Evolutionary conservation across 805 yeast species (phyloP), one percentile per base, ranked within the genome.

Genomic region (Kregervanrija fluxuum): DNA sequence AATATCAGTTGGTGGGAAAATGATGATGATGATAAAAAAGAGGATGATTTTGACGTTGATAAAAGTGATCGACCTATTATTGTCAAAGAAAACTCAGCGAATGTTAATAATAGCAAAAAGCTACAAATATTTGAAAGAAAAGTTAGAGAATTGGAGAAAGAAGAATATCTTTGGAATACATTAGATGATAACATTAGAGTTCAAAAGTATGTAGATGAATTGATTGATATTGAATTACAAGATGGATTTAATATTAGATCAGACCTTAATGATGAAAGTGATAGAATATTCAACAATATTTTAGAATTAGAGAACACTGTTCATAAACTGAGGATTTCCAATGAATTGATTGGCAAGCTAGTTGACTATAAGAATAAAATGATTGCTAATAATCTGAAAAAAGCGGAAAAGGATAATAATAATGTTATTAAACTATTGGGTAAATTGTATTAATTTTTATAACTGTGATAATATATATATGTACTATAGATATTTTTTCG

Each of bases 1-100:
- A 66, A 75, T 41, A 77, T 84, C 3, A 78, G 83, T 55, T 85
- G 93, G 95, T 81, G 82, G 73, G 69, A 67, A 42, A 60, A 71
- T 11, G 52, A 54, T 12, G 62, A 57, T 4, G 55, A 55, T 3
- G 60, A 52, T 1, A 61, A 54, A 8, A 52, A 48, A 4, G 49
- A 48, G 11, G 59, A 34, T 10, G 40, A 32, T 8, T 43, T 36
- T 55, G 68, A 67, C 42, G 28, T 22, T 22, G 28, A 22, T 22
- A 22, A 22, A 10, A 31, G 33, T 9, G 30, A 58, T 33, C 48
- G 35, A 10, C 62, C 62, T 10, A 59, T 60, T 8, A 60, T 67
- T 6, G 54, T 74, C 32, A 59, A 69, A 33, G 82, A 86, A 1
- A 84, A 85, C 56, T 74, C 77, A n/a, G 69, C 76, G 39, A 85